These are phyloP conservation scores for Lyophyllum decastes DNA, from an alignment of 768 basidiomycete species.

Conservation along the genomic window DNA sequence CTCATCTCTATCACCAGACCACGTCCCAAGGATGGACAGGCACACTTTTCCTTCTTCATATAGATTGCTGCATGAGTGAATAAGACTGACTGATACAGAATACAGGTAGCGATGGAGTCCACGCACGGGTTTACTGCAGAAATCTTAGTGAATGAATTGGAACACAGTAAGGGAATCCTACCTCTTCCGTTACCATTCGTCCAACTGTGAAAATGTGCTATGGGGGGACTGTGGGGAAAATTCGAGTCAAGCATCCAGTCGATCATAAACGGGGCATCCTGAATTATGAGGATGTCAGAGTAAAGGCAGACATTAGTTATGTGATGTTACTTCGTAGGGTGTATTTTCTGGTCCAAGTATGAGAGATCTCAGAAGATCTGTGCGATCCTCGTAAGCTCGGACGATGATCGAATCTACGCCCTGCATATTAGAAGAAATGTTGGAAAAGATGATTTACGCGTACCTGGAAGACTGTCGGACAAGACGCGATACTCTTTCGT, in stretches of 20 bases:
- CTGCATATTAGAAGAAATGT: neutral
- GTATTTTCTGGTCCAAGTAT: constrained; percentile 94
- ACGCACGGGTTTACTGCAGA: constrained; percentile 75
- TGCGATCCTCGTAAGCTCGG: constrained; percentile 86
- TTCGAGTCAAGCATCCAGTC: constrained; percentile 89
- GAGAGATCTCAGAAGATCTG: constrained; percentile 82
- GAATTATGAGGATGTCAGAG: constrained; percentile 17
- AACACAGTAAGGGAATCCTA: constrained; percentile 29
- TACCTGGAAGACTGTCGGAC: constrained; percentile 80
- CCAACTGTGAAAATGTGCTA: constrained; percentile 91
- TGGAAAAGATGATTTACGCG: constrained; percentile 14
- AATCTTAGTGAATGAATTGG: constrained; percentile 7
- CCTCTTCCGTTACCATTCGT: constrained; percentile 92
- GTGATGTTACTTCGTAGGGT: constrained; percentile 52
- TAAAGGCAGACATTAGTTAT: too few species aligned
- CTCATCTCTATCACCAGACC: constrained; percentile 88
- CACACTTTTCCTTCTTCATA: constrained; percentile 98
- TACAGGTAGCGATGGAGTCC: neutral
- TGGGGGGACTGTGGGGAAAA: constrained; percentile 81
- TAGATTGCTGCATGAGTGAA: constrained; percentile 57
- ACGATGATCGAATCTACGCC: constrained; percentile 80
- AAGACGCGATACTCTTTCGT: constrained; percentile 83
- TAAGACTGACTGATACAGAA: neutral
- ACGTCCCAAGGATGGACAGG: constrained; percentile 87
- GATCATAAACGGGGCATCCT: constrained; percentile 93